Evolutionary conservation across 2,329 filamentous ascomycete species (phyloP), one percentile per base, ranked within the genome.

Genomic region (Pseudogymnoascus sp.): DNA sequence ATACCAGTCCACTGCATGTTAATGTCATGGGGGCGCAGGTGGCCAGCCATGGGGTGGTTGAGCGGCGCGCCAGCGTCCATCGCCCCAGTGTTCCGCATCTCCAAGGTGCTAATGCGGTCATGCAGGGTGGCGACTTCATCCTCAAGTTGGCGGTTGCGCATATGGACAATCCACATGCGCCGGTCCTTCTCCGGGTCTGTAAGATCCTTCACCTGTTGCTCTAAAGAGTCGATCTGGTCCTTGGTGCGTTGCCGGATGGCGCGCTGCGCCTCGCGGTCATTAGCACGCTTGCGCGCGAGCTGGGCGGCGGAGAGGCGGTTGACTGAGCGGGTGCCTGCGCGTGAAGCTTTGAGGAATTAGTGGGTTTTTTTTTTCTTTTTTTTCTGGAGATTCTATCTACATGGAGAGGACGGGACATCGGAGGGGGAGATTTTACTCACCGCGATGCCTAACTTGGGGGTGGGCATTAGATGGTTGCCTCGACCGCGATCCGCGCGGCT

Each of bases 231-330:
- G 70, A 96, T 96, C 74, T 91, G 89, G 71, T 89, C 85, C 78
- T 92, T 93, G 40, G 92, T 96, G 69, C 92, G 84, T 74, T 92
- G 90, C 60, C 92, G 82, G 67, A 96, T 96, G 44, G 90, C 90
- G 60, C 92, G 84, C 77, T 96, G 92, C 44, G 92, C 92, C 76
- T 96, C 91, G 66, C 92, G 85, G 74, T 96, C 92, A 78, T 96
- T 96, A 71, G 91, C 90, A 67, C 93, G 83, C 79, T 96, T 97
- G 75, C 92, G 89, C 31, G 89, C 90, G 64, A 96, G 83, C 76
- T 96, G 93, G 66, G 93, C 89, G 5, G 91, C 89, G 10, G 91
- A 96, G 72, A 96, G 81, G 71, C 90, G 93, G 67, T 91, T 91
- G 63, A 96, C 92, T 67, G 90, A 92, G 68, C 91, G 85, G 64